phyloP scores from a whole-genome alignment of 2,329 filamentous ascomycete species.

The Xylariaceae sp. region DNA sequence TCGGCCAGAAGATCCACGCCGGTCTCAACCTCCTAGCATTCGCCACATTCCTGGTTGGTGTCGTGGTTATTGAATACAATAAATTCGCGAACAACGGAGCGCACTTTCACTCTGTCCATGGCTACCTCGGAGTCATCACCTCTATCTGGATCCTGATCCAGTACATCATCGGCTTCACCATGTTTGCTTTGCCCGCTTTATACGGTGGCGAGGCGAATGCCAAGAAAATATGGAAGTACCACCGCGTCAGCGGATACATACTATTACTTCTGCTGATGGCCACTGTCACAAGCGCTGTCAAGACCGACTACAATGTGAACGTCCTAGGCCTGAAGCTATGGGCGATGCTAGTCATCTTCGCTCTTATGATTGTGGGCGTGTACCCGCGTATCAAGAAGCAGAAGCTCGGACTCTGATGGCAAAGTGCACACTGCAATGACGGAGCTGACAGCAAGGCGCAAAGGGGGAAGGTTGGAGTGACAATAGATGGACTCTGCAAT shows the following conservation, averaged over 20 bases:
- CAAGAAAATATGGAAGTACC: constrained; percentile 86
- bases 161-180: constrained; percentile 73
- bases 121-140: constrained; percentile 74
- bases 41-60: constrained; percentile 58
- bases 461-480: no score
- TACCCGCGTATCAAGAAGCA: constrained; percentile 74
- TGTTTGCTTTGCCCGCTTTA: constrained; percentile 69
- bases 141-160: constrained; percentile 69
- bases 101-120: constrained; percentile 80
- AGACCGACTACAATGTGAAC: constrained; percentile 69
- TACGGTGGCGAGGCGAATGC: constrained; percentile 78
- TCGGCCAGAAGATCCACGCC: constrained; percentile 61
- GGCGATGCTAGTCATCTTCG: constrained; percentile 63
- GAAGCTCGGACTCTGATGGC: constrained; percentile 63
- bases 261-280: constrained; percentile 66
- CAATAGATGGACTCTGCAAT: no score
- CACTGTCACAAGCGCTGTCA: constrained; percentile 70
- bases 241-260: constrained; percentile 72
- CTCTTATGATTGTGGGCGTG: constrained; percentile 67
- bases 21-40: constrained; percentile 64
- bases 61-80: constrained; percentile 76
- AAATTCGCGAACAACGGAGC: constrained; percentile 64
- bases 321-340: constrained; percentile 71
- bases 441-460: no score
- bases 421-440: no score